Evolutionary conservation across 1,284 basidiomycete genomes (phyloP).

Genomic region (Macrocystidia cucumis): DNA sequence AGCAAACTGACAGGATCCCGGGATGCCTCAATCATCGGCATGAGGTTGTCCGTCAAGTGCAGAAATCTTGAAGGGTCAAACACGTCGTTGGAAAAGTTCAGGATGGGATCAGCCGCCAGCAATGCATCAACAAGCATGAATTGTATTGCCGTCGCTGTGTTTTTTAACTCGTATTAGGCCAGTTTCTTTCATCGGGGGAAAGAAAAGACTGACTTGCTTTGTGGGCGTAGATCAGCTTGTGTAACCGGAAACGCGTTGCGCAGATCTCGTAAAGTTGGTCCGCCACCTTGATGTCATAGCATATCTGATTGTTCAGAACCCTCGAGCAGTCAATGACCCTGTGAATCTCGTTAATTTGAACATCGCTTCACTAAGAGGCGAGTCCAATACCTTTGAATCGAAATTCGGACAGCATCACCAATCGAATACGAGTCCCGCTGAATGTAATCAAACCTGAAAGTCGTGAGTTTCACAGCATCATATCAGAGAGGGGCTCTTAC

Average conservation of each 20-base stretch:
- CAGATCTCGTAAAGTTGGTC: slow-evolving; percentile 69
- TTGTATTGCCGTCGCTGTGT: slow-evolving; percentile 63
- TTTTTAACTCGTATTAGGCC: no score
- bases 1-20: slow-evolving; percentile 33
- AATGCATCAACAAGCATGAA: slow-evolving; percentile 75
- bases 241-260: slow-evolving; percentile 62
- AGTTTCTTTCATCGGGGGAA: neutral
- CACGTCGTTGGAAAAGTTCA: slow-evolving; percentile 54
- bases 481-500: slow-evolving; percentile 25
- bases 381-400: slow-evolving; percentile 34
- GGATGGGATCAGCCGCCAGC: slow-evolving; percentile 49
- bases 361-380: neutral
- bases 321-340: slow-evolving; percentile 68
- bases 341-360: slow-evolving; percentile 1
- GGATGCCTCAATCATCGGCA: slow-evolving; percentile 48
- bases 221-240: slow-evolving; percentile 73
- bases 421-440: slow-evolving; percentile 63
- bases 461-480: slow-evolving; percentile 1
- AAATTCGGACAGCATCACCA: slow-evolving; percentile 54
- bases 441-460: slow-evolving; percentile 70
- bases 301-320: slow-evolving; percentile 66
- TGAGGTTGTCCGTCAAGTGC: slow-evolving; percentile 59
- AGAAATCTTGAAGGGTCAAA: slow-evolving; percentile 50
- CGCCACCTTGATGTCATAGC: slow-evolving; percentile 73
- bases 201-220: slow-evolving; percentile 48